A percentile compares a stretch with the other conserved stretches of the same genome.
Evolutionary conservation across 495 filamentous ascomycete genomes (phyloP).

Genomic region (Aspergillus conjunctus): DNA sequence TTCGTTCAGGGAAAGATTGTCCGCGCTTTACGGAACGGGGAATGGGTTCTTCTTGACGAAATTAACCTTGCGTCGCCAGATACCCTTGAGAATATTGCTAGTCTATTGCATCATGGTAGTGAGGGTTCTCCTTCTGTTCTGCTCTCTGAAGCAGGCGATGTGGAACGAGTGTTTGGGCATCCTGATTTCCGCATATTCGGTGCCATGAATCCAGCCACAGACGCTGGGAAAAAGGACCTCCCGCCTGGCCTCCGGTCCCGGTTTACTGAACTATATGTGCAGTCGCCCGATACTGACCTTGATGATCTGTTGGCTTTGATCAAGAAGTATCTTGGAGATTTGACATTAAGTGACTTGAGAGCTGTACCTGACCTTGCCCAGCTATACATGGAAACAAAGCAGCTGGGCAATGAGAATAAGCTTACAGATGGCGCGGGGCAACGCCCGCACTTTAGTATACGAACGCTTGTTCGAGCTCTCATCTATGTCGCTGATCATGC

Average conservation of each 20-base stretch:
- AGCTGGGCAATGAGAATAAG: slow-evolving; percentile 73
- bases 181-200: slow-evolving; percentile 94
- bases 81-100: slow-evolving; percentile 89
- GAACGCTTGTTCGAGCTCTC: slow-evolving; percentile 88
- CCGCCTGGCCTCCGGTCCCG: slow-evolving; percentile 79
- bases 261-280: slow-evolving; percentile 93
- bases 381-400: slow-evolving; percentile 85
- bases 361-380: slow-evolving; percentile 75
- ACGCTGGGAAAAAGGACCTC: slow-evolving; percentile 93
- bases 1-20: slow-evolving; percentile 96
- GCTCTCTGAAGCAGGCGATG: slow-evolving; percentile 87
- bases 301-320: slow-evolving; percentile 84
- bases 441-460: slow-evolving; percentile 91
- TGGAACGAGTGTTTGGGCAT: slow-evolving; percentile 85
- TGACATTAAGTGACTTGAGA: slow-evolving; percentile 63
- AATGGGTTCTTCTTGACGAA: slow-evolving; percentile 98
- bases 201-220: slow-evolving; percentile 98
- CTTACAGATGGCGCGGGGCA: slow-evolving; percentile 93
- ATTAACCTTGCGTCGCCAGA: slow-evolving; percentile 95
- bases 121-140: slow-evolving; percentile 75
- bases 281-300: slow-evolving; percentile 80
- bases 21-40: slow-evolving; percentile 86
- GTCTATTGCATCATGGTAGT: slow-evolving; percentile 71
- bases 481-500: slow-evolving; percentile 83
- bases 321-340: slow-evolving; percentile 76